Conservation (phyloP, 805 yeast genomes). For the Candida quercuum region DNA sequence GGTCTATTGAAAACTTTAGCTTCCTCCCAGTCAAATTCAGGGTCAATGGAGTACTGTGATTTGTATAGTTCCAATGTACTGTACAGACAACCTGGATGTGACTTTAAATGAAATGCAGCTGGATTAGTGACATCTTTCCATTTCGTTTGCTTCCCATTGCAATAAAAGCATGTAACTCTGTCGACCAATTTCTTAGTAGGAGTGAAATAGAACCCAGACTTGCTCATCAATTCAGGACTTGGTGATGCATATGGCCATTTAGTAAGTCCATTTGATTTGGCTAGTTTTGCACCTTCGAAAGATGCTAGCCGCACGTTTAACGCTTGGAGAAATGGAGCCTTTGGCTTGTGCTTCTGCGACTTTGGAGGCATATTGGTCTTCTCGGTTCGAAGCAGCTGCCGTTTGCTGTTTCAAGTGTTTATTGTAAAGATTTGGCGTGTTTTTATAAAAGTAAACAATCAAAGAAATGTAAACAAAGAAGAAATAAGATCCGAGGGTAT, state of each 20-base stretch:
- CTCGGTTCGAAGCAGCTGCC: too few relatives aligned
- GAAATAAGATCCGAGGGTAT: too few relatives aligned
- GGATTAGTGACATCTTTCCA: constrained; percentile 56
- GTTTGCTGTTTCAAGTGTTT: too few relatives aligned
- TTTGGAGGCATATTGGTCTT: constrained; percentile 1
- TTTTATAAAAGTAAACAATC: too few relatives aligned
- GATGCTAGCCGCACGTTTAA: constrained; percentile 8
- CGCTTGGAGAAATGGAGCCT: neutral
- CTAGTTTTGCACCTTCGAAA: constrained; percentile 12
- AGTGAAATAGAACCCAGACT: constrained; percentile 56
- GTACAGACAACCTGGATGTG: constrained; percentile 29
- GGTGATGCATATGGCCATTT: constrained; percentile 26
- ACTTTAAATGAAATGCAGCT: constrained; percentile 35
- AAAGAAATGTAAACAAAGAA: too few relatives aligned
- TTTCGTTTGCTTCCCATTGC: constrained; percentile 48
- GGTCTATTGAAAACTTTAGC: constrained; percentile 30
- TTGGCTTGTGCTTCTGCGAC: neutral
- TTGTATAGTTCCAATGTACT: constrained; percentile 21
- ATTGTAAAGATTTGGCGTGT: too few relatives aligned
- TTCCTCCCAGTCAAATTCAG: constrained; percentile 16
- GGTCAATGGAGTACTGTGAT: constrained; percentile 15
- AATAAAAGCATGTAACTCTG: constrained; percentile 53
- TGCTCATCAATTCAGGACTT: constrained; percentile 38
- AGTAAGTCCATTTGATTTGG: constrained; percentile 7
- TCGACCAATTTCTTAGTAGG: constrained; percentile 48